phyloP scores from a whole-genome alignment of 306 rosid genomes.

The Ormosia semicastrata region DNA sequence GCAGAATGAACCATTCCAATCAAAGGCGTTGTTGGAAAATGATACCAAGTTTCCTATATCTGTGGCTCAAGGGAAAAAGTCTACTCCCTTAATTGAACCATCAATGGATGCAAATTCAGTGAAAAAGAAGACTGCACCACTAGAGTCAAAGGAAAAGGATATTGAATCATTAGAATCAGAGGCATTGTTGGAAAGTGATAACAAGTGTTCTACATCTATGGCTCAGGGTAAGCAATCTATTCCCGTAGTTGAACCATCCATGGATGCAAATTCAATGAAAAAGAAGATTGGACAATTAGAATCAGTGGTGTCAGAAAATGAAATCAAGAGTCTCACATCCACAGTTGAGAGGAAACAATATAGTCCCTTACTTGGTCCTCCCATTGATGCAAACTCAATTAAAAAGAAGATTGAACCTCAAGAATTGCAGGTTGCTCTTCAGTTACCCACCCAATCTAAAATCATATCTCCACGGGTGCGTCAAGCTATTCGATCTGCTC shows the following conservation, averaged over 20 bases:
- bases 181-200: conserved; percentile 3
- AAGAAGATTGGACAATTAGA: conserved; percentile 29
- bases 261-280: conserved; percentile 10
- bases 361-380: conserved; percentile 7
- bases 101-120: conserved; percentile 3
- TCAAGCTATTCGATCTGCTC: conserved; percentile 51
- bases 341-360: conserved; percentile 23
- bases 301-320: conserved; percentile 12
- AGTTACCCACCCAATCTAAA: conserved; percentile 59
- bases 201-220: background rate
- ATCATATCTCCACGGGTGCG: conserved; percentile 67
- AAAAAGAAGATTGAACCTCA: conserved; percentile 40
- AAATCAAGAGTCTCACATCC: conserved; percentile 24
- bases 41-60: conserved; percentile 18
- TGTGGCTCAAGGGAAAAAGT: conserved; percentile 19
- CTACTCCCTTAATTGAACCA: conserved; percentile 28
- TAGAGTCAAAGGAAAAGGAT: conserved; percentile 26
- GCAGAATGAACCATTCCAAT: background rate
- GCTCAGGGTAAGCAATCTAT: background rate
- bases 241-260: conserved; percentile 2
- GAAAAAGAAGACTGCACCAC: conserved; percentile 22
- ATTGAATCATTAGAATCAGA: conserved; percentile 17
- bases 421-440: conserved; percentile 54
- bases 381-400: conserved; percentile 9
- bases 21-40: conserved; percentile 27